These are phyloP conservation scores for Wallemia ichthyophaga DNA, from an alignment of 1,284 basidiomycete genomes.

Conservation along the genomic window DNA sequence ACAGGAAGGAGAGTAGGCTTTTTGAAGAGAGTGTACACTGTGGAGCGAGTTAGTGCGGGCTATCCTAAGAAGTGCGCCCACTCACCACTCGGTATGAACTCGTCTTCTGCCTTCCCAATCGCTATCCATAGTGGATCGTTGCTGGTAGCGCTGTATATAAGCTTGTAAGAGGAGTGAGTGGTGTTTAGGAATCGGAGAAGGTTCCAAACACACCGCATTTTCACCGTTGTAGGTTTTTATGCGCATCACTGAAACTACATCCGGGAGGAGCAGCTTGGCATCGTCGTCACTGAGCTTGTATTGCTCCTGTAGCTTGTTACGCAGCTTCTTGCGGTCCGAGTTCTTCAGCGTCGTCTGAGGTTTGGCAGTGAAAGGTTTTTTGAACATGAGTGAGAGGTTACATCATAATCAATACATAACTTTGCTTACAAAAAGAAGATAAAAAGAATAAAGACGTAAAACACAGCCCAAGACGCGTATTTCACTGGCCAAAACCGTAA, in stretches of 20 bases:
- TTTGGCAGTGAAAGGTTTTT: neutral
- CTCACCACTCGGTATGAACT: neutral
- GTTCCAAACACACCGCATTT: conserved; percentile 2
- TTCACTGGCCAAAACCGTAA: conserved; percentile 46
- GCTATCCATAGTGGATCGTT: conserved; percentile 4
- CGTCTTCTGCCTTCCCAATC: conserved; percentile 1
- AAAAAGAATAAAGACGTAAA: neutral
- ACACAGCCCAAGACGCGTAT: neutral
- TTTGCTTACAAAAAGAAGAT: neutral
- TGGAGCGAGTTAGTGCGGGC: neutral
- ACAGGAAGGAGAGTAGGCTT: conserved; percentile 3
- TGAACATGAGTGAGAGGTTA: too few species aligned
- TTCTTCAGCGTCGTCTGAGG: neutral
- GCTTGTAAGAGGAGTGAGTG: conserved; percentile 3
- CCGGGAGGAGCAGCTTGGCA: conserved; percentile 5
- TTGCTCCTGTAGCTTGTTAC: neutral
- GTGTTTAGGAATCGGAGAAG: neutral
- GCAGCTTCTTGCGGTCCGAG: conserved; percentile 4
- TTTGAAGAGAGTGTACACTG: conserved; percentile 3
- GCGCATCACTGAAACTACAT: conserved; percentile 2
- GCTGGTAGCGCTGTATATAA: neutral
- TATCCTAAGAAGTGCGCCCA: neutral
- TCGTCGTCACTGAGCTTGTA: conserved; percentile 1
- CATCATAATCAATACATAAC: too few species aligned
- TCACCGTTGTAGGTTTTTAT: conserved; percentile 3